A percentile compares a stretch with the other conserved stretches of the same genome.
Conservation (phyloP, 202 grass and related monocot genomes). For the Miscanthus sacchariflorus region DNA sequence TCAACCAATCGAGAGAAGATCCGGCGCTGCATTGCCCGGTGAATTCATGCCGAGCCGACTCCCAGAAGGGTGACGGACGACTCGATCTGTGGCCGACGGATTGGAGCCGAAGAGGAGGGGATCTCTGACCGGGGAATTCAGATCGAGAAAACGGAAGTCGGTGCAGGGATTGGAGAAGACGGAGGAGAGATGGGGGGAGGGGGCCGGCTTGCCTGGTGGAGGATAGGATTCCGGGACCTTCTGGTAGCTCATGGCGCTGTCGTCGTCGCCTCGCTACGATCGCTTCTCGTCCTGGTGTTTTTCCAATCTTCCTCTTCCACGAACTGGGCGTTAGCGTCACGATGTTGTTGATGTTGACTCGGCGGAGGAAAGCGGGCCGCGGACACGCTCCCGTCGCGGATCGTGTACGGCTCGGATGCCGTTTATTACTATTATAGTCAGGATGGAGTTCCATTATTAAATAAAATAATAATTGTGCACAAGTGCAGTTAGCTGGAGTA, state of each 20-base stretch:
- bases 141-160: constrained; percentile 10
- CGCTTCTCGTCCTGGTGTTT: not conserved
- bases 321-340: not conserved
- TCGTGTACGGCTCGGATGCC: no score
- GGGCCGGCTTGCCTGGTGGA: constrained; percentile 62
- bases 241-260: constrained; percentile 73
- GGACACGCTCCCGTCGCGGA: no score
- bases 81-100: not conserved
- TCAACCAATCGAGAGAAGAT: not conserved
- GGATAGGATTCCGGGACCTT: constrained; percentile 62
- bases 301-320: not conserved
- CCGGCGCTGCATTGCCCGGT: not conserved
- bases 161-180: not conserved
- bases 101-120: not conserved
- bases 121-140: not conserved
- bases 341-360: not conserved
- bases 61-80: not conserved
- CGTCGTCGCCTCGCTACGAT: not conserved
- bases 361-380: not conserved
- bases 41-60: not conserved
- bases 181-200: not conserved
- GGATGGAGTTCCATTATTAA: no score
- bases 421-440: no score
- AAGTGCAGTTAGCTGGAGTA: constrained; percentile 42
- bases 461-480: no score